Conservation (phyloP, 768 basidiomycete species). For the Auricularia sp. region DNA sequence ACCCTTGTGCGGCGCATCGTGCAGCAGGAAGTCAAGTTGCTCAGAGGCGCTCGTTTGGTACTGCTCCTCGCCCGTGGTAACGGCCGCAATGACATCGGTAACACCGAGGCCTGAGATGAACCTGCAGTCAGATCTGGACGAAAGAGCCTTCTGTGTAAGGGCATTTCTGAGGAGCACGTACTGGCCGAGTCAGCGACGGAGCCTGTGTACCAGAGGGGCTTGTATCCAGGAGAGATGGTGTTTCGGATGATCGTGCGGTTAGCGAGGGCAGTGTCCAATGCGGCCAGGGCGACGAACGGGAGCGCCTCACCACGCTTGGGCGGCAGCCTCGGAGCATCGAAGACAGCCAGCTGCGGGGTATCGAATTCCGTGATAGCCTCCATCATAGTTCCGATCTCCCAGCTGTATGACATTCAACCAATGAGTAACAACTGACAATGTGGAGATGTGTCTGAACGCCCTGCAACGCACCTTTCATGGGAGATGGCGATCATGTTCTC, state of each 20-base stretch:
- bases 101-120: constrained; percentile 7
- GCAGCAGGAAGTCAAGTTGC: constrained; percentile 15
- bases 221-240: background rate
- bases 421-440: background rate
- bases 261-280: background rate
- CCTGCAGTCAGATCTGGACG: no score
- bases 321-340: constrained; percentile 2
- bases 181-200: constrained; percentile 21
- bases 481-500: background rate
- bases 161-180: background rate
- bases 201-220: constrained; percentile 12
- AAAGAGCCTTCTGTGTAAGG: background rate
- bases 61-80: constrained; percentile 7
- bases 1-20: constrained; percentile 12
- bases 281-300: background rate
- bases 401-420: background rate
- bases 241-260: background rate
- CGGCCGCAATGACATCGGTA: constrained; percentile 8
- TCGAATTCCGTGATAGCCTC: constrained; percentile 19
- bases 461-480: background rate
- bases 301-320: background rate
- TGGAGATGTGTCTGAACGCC: no score
- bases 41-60: constrained; percentile 9
- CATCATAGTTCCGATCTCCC: constrained; percentile 15
- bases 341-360: constrained; percentile 14